A percentile compares a stretch with the other conserved stretches of the same genome.
Conservation (phyloP, 2,329 filamentous ascomycete genomes). For the Claviceps arundinis region DNA sequence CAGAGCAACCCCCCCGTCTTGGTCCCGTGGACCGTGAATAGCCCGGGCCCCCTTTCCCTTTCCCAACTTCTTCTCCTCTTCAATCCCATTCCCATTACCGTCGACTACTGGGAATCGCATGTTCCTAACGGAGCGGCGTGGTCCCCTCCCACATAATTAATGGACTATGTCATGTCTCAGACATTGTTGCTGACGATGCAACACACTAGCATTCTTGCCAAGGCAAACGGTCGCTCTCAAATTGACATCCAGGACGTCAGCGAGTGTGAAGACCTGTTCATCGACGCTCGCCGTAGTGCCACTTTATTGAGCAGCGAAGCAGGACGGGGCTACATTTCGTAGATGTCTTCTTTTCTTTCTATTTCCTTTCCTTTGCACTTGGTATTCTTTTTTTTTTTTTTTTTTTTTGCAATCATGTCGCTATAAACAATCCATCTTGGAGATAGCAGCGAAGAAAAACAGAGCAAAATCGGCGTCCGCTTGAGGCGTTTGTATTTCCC, state of each 20-base stretch:
- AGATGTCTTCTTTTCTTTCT: background rate
- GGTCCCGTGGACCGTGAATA: too few relatives aligned
- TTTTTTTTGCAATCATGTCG: background rate
- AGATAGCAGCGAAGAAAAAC: background rate
- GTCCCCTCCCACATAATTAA: background rate
- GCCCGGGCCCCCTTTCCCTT: background rate
- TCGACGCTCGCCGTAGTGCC: conserved; percentile 69
- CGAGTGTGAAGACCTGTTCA: conserved; percentile 74
- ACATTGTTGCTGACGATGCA: conserved; percentile 19
- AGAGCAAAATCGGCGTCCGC: background rate
- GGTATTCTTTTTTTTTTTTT: background rate
- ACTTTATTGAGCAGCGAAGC: conserved; percentile 50
- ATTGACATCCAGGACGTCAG: conserved; percentile 67
- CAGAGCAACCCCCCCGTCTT: background rate
- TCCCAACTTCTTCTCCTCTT: background rate
- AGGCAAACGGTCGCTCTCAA: conserved; percentile 64
- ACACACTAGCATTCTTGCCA: conserved; percentile 61
- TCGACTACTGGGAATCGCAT: background rate
- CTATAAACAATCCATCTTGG: background rate
- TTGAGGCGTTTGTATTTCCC: background rate
- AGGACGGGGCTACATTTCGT: conserved; percentile 52
- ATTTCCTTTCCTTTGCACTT: background rate
- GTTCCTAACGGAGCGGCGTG: background rate
- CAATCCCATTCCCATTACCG: background rate
- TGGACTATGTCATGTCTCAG: conserved; percentile 12